These are phyloP conservation scores for Sarocladium kiliense DNA, from an alignment of 2,329 filamentous ascomycete genomes.

Conservation along the genomic window DNA sequence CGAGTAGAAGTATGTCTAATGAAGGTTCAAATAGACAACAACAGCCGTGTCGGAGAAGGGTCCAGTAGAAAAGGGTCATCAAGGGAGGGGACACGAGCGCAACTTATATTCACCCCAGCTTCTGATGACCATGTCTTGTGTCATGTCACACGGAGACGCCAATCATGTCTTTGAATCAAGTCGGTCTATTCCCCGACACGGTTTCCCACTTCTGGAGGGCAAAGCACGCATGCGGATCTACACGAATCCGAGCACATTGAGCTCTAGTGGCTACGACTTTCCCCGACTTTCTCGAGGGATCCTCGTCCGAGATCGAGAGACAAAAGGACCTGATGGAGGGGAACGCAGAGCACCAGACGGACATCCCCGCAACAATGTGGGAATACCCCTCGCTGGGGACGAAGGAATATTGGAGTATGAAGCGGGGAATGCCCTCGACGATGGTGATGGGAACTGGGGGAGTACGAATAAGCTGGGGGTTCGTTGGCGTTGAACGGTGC, in stretches of 20 bases:
- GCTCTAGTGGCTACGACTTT: background rate
- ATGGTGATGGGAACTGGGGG: too few species aligned
- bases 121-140: background rate
- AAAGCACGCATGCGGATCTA: background rate
- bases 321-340: background rate
- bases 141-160: background rate
- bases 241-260: background rate
- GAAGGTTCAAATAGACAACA: too few species aligned
- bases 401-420: background rate
- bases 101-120: background rate
- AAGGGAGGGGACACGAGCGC: background rate
- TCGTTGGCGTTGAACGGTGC: background rate
- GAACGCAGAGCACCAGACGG: background rate
- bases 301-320: background rate
- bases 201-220: background rate
- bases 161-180: background rate
- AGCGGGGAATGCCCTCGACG: too few species aligned
- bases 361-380: background rate
- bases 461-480: background rate
- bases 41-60: too few species aligned
- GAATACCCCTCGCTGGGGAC: background rate
- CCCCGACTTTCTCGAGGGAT: background rate
- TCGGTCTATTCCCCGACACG: background rate
- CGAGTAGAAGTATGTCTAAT: too few species aligned
- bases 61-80: background rate